Percentiles rank a stretch among this genome's conserved stretches.
Evolutionary conservation across 2,329 filamentous ascomycete species (phyloP).

Genomic region (Phyllosticta paracitricarpa): DNA sequence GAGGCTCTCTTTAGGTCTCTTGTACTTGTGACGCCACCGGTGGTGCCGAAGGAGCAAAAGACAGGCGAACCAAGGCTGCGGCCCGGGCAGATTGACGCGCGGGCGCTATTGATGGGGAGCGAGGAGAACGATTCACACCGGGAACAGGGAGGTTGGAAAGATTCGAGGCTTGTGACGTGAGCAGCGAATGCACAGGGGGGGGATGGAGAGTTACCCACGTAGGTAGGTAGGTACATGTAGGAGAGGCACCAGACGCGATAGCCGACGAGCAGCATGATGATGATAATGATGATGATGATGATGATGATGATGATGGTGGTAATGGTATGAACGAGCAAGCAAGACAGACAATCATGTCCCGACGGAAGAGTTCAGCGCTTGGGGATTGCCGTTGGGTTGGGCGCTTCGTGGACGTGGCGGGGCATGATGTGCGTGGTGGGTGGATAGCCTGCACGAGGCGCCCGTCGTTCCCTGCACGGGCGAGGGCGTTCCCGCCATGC

Average conservation of each 20-base stretch:
- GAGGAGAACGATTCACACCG: constrained; percentile 6
- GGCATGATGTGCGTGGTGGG: not conserved
- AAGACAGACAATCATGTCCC: not conserved
- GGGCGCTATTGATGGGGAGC: constrained; percentile 7
- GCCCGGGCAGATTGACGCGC: constrained; percentile 9
- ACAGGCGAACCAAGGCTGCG: constrained; percentile 7
- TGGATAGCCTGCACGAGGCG: not conserved
- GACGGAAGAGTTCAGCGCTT: not conserved
- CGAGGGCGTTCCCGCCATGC: not conserved
- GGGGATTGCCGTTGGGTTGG: not conserved
- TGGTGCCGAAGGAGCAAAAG: constrained; percentile 8
- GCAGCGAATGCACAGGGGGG: not conserved
- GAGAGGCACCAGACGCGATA: not conserved
- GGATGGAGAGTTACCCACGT: not conserved
- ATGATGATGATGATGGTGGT: not conserved
- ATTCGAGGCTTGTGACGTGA: constrained; percentile 8
- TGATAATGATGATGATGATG: not conserved
- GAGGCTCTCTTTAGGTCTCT: not conserved
- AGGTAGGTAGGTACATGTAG: too few species aligned
- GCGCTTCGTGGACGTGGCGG: not conserved
- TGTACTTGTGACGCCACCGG: constrained; percentile 11
- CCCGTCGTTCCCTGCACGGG: not conserved
- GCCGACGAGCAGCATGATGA: not conserved
- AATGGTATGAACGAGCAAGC: not conserved
- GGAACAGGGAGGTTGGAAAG: constrained; percentile 7